Evolutionary conservation across 768 basidiomycete genomes (phyloP), one percentile per base, ranked within the genome.

Genomic region (Glaciozyma martinii): DNA sequence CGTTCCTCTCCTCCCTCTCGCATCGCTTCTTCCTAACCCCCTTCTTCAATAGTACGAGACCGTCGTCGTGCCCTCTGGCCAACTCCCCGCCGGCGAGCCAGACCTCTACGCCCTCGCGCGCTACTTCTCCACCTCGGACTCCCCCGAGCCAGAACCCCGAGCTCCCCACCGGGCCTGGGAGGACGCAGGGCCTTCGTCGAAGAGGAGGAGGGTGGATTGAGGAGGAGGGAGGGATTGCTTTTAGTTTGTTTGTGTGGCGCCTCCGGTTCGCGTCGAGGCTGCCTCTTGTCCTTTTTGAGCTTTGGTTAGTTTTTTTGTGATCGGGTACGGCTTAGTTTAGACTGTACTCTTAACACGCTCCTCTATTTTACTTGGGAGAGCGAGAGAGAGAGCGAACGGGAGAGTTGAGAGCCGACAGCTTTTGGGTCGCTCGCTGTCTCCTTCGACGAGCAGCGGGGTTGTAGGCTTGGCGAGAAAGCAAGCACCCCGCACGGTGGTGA

Each of bases 21-120:
- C 29, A 3, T n/a, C 15, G 12, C n/a, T 50, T n/a, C 50, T 21
- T 3, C 15, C 52, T 32, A 29, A 44, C 44, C 19, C 5, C 2
- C 18, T 25, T 1, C 30, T 5, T 3, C 3, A 1, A 27, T 25
- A 59, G 63, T 47, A 54, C 52, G 58, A 59, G 27, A 44, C 63
- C 25, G 21, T 15, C 21, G 18, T 52, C 30, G 7, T 21, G 18
- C 47, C 46, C 9, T 21, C 56, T n/a, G 19, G n/a, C 40, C 23
- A 25, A 40, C 27, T 29, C 29, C 19, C 58, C 23, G 9, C 44
- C 25, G 44, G 32, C 52, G 43, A 60, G 1, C 46, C 63, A 8
- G 63, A 65, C 47, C 59, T 33, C 3, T 60, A 56, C 40, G 63
- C 63, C 2, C 55, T 65, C 43, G 32, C 54, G 30, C 30, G 44